Base-by-base conservation (phyloP, 2,329 filamentous ascomycete genomes). In the Calonectria pauciramosa region DNA sequence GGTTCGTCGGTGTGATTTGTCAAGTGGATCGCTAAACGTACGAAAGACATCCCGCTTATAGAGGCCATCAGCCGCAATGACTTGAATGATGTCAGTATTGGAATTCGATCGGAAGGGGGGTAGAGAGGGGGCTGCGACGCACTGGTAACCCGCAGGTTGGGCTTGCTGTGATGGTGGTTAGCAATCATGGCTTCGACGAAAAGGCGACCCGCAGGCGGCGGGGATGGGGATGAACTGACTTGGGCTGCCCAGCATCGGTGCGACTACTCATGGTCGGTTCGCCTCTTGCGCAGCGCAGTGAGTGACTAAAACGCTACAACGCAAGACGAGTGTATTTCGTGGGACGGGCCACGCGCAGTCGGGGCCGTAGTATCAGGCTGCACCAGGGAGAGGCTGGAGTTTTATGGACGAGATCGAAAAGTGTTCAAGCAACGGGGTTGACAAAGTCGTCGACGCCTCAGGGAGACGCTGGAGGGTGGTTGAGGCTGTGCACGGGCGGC, bases 41-140 rank as follows among this genome's bases (percentile, higher is more conserved):
- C 97, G 92, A 87, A 99, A 99, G 76, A 99, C 96, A 95, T 99
- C 97, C 87, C 97, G 93, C 90, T 99, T 99, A 90, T 98, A 99
- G 79, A 99, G 90, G 75, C 97, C 97, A 90, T 99, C 97, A 81
- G 97, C 97, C 81, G 97, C 97, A 89, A 99, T 98, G 88, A 99
- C 97, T 99, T 85, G 80, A 81, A 75, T 77, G 64, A 77, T 73
- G 83, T 90, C 82, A 89, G 86, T 80, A 83, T 70, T 65, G 51
- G 23, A 73, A 73, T 56, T 73, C 51, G 70, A 66, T 74, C 73
- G 75, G 75, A 80, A 75, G 71, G 72, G 74, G 70, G 70, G 70
- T 74, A 75, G 65, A 72, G 76, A 14, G 75, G 74, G 76, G 75
- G 74, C 71, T 80, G 80, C 36, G 80, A 86, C 91, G 85, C 91